Base-by-base conservation (phyloP, 2,329 filamentous ascomycete genomes). In the Coleophoma eucalyptorum region DNA sequence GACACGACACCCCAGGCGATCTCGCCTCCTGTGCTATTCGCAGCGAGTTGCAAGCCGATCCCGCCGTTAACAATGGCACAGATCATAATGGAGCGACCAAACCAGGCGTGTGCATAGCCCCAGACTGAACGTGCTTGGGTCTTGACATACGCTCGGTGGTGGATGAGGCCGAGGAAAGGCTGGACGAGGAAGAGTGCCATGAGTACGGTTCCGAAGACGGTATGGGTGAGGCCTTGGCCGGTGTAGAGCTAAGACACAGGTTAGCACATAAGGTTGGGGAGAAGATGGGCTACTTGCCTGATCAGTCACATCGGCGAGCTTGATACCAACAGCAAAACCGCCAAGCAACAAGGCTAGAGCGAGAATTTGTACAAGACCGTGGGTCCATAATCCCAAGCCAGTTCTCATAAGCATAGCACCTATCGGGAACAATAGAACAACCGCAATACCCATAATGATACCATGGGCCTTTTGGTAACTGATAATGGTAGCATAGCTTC, bases 31-130 rank as follows among this genome's bases (percentile, higher is more conserved):
- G 54, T 65, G 1, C 66, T 56, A 1, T 74, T 72, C 15, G 58
- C 55, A 1, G 78, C 71, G 15, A 84, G 69, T 55, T 75, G 54
- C 26, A 87, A 67, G 3, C 84, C 84, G 4, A 87, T 65, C 0
- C 83, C 84, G 50, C 83, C 84, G 58, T 87, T 87, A 58, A 86
- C 63, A 42, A 86, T 71, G 21, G 80, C 83, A 3, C 86, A 62
- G 16, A 79, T 50, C 55, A 87, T 78, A 41, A 86, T 64, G 1
- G 69, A 58, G 16, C 83, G 76, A 12, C 84, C 84, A 59, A 76
- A 83, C 80, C 81, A 86, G 57, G 84, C 77, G 61, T 87, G 84
- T 1, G 70, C 62, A 56, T 84, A 67, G 55, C 79, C 82, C 54
- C 84, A 62, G 38, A 70, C 15, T 6, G 76, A 76, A 34, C 83